A percentile compares a stretch with the other conserved stretches of the same genome.
Evolutionary conservation across 2,329 filamentous ascomycete species (phyloP).

Genomic region (Sporothrix pseudoabietina): DNA sequence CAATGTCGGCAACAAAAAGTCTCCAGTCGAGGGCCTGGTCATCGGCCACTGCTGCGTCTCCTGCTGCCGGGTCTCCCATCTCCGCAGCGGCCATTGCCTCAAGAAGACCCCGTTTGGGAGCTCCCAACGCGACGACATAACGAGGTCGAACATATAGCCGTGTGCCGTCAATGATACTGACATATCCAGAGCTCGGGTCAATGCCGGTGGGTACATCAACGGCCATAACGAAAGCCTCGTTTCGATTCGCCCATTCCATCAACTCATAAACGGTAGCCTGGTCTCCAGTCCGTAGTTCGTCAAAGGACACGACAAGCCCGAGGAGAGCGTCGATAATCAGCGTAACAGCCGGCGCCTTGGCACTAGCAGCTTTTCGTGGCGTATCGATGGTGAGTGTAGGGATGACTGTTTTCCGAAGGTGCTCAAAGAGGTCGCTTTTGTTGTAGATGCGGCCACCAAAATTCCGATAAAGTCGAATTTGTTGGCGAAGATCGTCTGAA

Average conservation of each 20-base stretch:
- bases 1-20: slow-evolving; percentile 83
- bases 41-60: slow-evolving; percentile 44
- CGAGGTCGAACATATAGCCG: slow-evolving; percentile 79
- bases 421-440: slow-evolving; percentile 64
- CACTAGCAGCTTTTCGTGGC: slow-evolving; percentile 47
- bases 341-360: slow-evolving; percentile 66
- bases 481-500: slow-evolving; percentile 76
- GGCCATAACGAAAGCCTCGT: slow-evolving; percentile 77
- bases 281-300: slow-evolving; percentile 80
- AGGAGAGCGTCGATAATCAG: slow-evolving; percentile 88
- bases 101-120: slow-evolving; percentile 81
- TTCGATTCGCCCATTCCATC: slow-evolving; percentile 91
- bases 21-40: slow-evolving; percentile 64
- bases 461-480: slow-evolving; percentile 80
- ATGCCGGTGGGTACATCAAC: slow-evolving; percentile 92
- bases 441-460: slow-evolving; percentile 73
- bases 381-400: slow-evolving; percentile 44
- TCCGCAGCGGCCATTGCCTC: slow-evolving; percentile 69
- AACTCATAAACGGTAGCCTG: slow-evolving; percentile 84
- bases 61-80: slow-evolving; percentile 46
- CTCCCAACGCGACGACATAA: slow-evolving; percentile 81
- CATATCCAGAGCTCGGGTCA: slow-evolving; percentile 73
- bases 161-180: slow-evolving; percentile 69
- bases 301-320: slow-evolving; percentile 83
- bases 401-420: slow-evolving; percentile 53